Base-by-base conservation (phyloP, 1,139 yeast species). In the Keqinozyma sinolaborantium region DNA sequence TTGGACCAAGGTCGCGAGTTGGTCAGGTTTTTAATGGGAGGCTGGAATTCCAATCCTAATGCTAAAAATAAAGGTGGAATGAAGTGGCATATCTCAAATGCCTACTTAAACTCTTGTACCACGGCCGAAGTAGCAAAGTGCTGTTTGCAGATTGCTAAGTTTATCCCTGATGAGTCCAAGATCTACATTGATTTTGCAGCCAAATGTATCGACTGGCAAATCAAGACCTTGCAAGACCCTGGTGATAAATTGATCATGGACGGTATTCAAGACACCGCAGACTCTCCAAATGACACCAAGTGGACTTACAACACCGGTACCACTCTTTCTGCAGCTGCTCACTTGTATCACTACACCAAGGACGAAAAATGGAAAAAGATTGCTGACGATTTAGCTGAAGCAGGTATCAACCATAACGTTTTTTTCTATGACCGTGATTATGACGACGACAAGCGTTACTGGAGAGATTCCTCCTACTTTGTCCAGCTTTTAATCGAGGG, bases 221-320 rank as follows among this genome's bases (percentile, higher is more conserved):
- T 79, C 42, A 57, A 60, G 30, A 59, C 58, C 19, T 60, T 81
- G 45, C 73, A 70, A 45, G 83, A 77, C 50, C 66, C 69, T 15
- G 59, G 54, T 21, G 84, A 79, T 53, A 70, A 75, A 36, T 64
- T 80, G 41, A 74, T 81, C 32, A 61, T 60, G 53, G 90, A 81
- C 51, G 88, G 88, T 29, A 63, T 78, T 30, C 80, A 75, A 30
- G 64, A 64, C 34, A 70, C 71, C 26, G 61, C 66, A 15, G 67
- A 65, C 19, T 55, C 60, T 16, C 59, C 69, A 5, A 72, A 77
- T 43, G 62, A 63, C 15, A 69, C 70, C 39, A 80, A 81, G 53
- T 78, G 82, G 78, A 70, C 83, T n/a, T 82, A 82, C 53, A 81
- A 81, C 54, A 70, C 77, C 18, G 88, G 90, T 12, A 71, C 83